Base-by-base conservation (phyloP, 2,329 filamentous ascomycete species). In the Xylaria sp. region DNA sequence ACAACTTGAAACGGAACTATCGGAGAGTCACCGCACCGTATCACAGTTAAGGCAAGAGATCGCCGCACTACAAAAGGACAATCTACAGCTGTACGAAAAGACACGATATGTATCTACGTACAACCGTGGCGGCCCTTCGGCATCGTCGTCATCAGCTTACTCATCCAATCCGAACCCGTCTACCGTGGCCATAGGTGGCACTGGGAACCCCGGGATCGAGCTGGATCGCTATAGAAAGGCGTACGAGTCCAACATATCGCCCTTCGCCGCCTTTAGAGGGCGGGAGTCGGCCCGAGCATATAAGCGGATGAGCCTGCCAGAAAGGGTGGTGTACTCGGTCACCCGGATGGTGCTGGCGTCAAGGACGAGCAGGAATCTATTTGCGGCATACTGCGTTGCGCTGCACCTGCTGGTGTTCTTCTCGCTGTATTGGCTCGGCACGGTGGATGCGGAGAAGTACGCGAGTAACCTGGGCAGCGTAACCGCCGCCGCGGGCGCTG, bases 91-190 rank as follows among this genome's bases (percentile, higher is more conserved):
- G 7, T 99, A 99, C 79, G 96, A 99, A 81, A 99, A 98, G 86
- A 97, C 95, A 19, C 89, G 96, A 73, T 99, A 99, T 78, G 90
- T 98, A 27, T 97, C 94, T 6, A 94, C 93, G 2, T 99, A 98
- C 83, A 97, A 91, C 79, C 90, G 94, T 61, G 87, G 87, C 54
- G 87, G 86, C 14, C 85, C 86, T 5, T 86, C 87, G 32, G 81
- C 83, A 47, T 88, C 89, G 14, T 89, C 89, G 12, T 89, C 90
- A n/a, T 92, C 90, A 50, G 85, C 85, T 51, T 87, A 85, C 72
- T 85, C 86, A 45, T 84, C 85, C 65, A 93, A 91, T 75, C 90
- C 93, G 2, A 97, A 94, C 77, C 90, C 93, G 0, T 91, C 92
- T 0, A 89, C 92, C 24, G 84, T 93, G 30, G 85, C 86, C 71